Evolutionary conservation across 2,329 filamentous ascomycete genomes (phyloP).

Genomic region (Lojkania enalia): DNA sequence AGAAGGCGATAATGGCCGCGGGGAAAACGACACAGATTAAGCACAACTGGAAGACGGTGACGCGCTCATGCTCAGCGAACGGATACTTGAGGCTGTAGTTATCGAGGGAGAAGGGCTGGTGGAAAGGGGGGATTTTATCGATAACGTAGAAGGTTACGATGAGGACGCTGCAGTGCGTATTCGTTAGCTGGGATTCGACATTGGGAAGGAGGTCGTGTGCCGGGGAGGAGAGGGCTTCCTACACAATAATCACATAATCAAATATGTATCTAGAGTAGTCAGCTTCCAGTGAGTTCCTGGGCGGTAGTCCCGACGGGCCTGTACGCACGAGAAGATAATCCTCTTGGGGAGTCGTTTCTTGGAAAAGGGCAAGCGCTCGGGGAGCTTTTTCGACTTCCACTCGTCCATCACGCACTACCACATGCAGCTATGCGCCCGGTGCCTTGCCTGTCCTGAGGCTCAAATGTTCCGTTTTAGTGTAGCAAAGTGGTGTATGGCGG

Average conservation of each 20-base stretch:
- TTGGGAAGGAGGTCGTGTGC: slow-evolving; percentile 42
- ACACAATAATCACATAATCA: slow-evolving; percentile 64
- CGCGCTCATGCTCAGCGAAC: slow-evolving; percentile 58
- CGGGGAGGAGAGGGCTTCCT: slow-evolving; percentile 30
- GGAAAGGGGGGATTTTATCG: slow-evolving; percentile 58
- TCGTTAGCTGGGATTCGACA: slow-evolving; percentile 22
- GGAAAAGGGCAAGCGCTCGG: slow-evolving; percentile 57
- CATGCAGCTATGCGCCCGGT: slow-evolving; percentile 16
- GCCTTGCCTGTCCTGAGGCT: slow-evolving; percentile 7
- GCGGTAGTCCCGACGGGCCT: neutral
- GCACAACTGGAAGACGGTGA: slow-evolving; percentile 55
- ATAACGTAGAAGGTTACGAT: slow-evolving; percentile 57
- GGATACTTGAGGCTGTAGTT: slow-evolving; percentile 63
- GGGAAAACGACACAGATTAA: slow-evolving; percentile 56
- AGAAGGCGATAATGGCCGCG: slow-evolving; percentile 56
- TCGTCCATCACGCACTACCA: slow-evolving; percentile 34
- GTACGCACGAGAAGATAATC: slow-evolving; percentile 57
- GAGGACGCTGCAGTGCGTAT: slow-evolving; percentile 48
- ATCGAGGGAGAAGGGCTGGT: slow-evolving; percentile 60
- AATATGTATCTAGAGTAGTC: slow-evolving; percentile 54
- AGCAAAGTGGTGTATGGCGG: slow-evolving; percentile 7
- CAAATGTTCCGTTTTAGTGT: slow-evolving; percentile 3
- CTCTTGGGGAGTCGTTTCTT: slow-evolving; percentile 56
- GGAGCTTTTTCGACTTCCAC: slow-evolving; percentile 42
- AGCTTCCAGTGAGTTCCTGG: slow-evolving; percentile 14